Percentiles rank a stretch among this genome's conserved stretches.
These are phyloP conservation scores for Fusarium duplospermum DNA, from an alignment of 2,329 filamentous ascomycete species.

Conservation along the genomic window DNA sequence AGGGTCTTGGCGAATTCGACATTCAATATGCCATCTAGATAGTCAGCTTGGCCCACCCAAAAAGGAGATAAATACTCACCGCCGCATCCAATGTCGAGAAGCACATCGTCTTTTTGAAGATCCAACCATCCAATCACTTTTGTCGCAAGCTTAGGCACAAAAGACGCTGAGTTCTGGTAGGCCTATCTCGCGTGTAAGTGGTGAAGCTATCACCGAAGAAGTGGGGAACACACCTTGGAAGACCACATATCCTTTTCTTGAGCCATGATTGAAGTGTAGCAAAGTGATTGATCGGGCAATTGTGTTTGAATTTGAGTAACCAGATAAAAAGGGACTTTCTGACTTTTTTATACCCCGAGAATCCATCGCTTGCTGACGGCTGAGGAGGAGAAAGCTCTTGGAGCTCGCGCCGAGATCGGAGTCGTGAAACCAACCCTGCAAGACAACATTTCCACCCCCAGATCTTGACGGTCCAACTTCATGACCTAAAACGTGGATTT, in stretches of 20 bases:
- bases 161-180: conserved; percentile 71
- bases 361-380: background rate
- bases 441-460: background rate
- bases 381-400: conserved; percentile 31
- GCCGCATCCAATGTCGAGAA: conserved; percentile 74
- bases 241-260: conserved; percentile 45
- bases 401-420: conserved; percentile 41
- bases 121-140: conserved; percentile 70
- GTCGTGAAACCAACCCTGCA: conserved; percentile 14
- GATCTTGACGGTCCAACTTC: conserved; percentile 7
- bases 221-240: conserved; percentile 37
- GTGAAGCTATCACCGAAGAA: background rate
- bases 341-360: conserved; percentile 31
- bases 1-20: conserved; percentile 62
- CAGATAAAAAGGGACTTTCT: background rate
- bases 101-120: conserved; percentile 65
- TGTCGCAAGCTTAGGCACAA: conserved; percentile 71
- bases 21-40: conserved; percentile 68
- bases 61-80: conserved; percentile 52
- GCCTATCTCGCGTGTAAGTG: conserved; percentile 53
- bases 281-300: background rate
- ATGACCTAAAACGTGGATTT: conserved; percentile 21
- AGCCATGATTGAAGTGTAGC: conserved; percentile 27
- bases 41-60: conserved; percentile 7
- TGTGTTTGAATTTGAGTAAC: background rate